Evolutionary conservation across 176 grass and related monocot genomes (phyloP).

Genomic region (Areca catechu): DNA sequence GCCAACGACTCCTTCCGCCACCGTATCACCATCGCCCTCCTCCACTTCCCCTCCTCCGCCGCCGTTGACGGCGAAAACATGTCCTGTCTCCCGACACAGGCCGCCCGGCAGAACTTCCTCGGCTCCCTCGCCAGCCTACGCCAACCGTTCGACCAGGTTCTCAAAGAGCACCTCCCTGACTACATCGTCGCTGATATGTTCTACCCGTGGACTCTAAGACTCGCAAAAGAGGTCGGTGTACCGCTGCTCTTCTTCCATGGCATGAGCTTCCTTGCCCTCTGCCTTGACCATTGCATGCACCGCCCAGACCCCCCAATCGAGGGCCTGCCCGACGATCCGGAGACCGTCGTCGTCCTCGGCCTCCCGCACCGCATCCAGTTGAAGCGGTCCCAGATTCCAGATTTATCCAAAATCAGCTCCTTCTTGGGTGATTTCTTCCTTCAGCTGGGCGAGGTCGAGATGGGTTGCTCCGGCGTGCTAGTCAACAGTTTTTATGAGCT

Average conservation of each 20-base stretch:
- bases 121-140: neutral
- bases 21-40: neutral
- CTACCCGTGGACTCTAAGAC: neutral
- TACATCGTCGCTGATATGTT: slow-evolving; percentile 4
- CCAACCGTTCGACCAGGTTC: neutral
- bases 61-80: too few species aligned
- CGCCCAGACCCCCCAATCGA: neutral
- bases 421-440: too few species aligned
- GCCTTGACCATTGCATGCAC: neutral
- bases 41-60: neutral
- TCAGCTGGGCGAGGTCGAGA: too few species aligned
- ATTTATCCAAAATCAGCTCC: too few species aligned
- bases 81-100: too few species aligned
- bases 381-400: too few species aligned
- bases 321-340: neutral
- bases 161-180: neutral
- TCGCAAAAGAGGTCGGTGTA: neutral
- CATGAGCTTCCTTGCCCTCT: slow-evolving; percentile 1
- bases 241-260: slow-evolving; percentile 1
- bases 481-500: too few species aligned
- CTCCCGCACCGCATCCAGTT: slow-evolving; percentile 5
- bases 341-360: slow-evolving; percentile 9
- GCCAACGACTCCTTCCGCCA: neutral
- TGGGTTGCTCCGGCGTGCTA: too few species aligned
- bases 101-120: neutral